Conservation (phyloP, 139 green algal genomes). For the Chlorella sp. region DNA sequence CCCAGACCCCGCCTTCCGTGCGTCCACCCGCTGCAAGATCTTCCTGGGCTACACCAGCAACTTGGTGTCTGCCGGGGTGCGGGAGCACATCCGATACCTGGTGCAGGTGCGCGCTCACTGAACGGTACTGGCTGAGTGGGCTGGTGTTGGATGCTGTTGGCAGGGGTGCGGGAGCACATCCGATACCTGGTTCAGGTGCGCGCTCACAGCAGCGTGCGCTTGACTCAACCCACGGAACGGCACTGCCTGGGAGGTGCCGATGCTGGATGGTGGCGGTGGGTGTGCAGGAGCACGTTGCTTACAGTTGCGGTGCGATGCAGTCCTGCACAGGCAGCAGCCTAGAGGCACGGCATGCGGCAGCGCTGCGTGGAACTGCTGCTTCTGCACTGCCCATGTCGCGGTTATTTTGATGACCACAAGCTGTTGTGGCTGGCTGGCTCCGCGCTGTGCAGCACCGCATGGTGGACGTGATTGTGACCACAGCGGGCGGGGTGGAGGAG, state of each 20-base stretch:
- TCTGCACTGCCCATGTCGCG: no score
- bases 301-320: no score
- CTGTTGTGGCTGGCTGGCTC: no score
- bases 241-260: neutral
- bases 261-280: slow-evolving; percentile 76
- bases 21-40: slow-evolving; percentile 75
- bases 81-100: slow-evolving; percentile 91
- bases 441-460: slow-evolving; percentile 80
- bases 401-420: no score
- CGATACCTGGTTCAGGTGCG: slow-evolving; percentile 71
- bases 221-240: no score
- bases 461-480: slow-evolving; percentile 97
- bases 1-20: slow-evolving; percentile 51
- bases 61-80: slow-evolving; percentile 89
- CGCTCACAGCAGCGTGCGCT: no score
- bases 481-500: slow-evolving; percentile 97
- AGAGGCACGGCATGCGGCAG: no score
- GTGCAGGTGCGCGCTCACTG: slow-evolving; percentile 31
- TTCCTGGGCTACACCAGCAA: slow-evolving; percentile 99
- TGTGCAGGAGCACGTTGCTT: slow-evolving; percentile 92
- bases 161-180: slow-evolving; percentile 91
- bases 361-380: no score
- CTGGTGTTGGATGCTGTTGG: slow-evolving; percentile 60
- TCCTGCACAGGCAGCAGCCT: no score
- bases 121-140: neutral